phyloP scores from a whole-genome alignment of 495 filamentous ascomycete species.

The Amniculicola lignicola region DNA sequence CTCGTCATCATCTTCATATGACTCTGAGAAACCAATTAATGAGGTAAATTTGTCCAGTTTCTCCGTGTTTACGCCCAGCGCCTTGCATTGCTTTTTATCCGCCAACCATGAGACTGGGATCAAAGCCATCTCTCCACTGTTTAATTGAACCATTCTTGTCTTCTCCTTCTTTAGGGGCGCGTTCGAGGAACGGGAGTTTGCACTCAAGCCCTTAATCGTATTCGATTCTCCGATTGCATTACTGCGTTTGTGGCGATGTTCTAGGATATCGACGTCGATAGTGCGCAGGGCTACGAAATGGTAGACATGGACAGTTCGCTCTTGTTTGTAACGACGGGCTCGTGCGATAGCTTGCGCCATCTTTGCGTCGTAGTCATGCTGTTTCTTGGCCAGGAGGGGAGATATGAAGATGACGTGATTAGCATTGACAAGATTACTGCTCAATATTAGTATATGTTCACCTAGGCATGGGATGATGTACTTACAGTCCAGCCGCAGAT shows the following conservation, averaged over 20 bases:
- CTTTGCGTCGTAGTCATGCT: slow-evolving; percentile 56
- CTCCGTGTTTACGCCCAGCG: slow-evolving; percentile 8
- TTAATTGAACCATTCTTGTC: slow-evolving; percentile 33
- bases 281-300: slow-evolving; percentile 62
- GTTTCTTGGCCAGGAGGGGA: slow-evolving; percentile 54
- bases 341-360: slow-evolving; percentile 74
- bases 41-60: slow-evolving; percentile 27
- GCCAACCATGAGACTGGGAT: slow-evolving; percentile 32
- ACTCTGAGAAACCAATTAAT: slow-evolving; percentile 32
- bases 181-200: not conserved
- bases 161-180: slow-evolving; percentile 19
- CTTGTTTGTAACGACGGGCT: slow-evolving; percentile 63
- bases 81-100: not conserved
- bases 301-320: slow-evolving; percentile 65
- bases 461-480: slow-evolving; percentile 17
- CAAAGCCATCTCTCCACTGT: slow-evolving; percentile 31
- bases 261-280: slow-evolving; percentile 67
- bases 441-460: not conserved
- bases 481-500: slow-evolving; percentile 68
- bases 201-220: no score
- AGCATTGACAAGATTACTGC: slow-evolving; percentile 68
- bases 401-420: slow-evolving; percentile 76
- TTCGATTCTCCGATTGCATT: slow-evolving; percentile 1
- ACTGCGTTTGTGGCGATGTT: slow-evolving; percentile 40
- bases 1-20: slow-evolving; percentile 31